Evolutionary conservation across 441 rosid species (phyloP).

Genomic region (Lepidium campestre): DNA sequence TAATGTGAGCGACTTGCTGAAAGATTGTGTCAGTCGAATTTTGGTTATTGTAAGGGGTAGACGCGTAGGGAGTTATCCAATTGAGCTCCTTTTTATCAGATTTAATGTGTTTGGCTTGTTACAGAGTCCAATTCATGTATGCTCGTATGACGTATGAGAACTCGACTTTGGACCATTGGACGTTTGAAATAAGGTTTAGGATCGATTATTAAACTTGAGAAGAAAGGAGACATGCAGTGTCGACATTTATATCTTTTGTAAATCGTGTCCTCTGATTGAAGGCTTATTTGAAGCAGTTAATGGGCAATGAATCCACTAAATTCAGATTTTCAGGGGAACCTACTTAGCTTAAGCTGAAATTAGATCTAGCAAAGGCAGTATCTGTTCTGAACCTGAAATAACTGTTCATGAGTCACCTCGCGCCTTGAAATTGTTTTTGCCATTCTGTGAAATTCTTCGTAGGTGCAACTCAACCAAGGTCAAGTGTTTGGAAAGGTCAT

Average conservation of each 20-base stretch:
- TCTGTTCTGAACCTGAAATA: neutral
- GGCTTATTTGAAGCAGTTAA: neutral
- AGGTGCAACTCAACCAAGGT: neutral
- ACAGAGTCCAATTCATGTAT: neutral
- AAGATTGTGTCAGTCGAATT: neutral
- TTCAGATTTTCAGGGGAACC: neutral
- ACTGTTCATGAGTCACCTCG: neutral
- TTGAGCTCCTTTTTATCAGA: neutral
- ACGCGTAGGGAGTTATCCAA: neutral
- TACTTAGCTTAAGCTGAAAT: neutral
- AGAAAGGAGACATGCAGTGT: neutral
- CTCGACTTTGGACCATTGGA: neutral
- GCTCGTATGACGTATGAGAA: neutral
- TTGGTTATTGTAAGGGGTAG: neutral
- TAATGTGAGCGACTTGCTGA: neutral
- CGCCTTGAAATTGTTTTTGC: neutral
- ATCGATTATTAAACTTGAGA: neutral
- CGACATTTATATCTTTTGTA: neutral
- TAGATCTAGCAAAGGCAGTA: neutral
- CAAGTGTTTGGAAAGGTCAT: neutral
- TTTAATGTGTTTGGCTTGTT: neutral
- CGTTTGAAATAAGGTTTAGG: neutral
- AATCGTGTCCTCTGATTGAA: neutral
- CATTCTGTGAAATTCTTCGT: neutral
- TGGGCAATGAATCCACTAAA: neutral